Evolutionary conservation across 495 filamentous ascomycete genomes (phyloP).

Genomic region (Penicillium soppii): DNA sequence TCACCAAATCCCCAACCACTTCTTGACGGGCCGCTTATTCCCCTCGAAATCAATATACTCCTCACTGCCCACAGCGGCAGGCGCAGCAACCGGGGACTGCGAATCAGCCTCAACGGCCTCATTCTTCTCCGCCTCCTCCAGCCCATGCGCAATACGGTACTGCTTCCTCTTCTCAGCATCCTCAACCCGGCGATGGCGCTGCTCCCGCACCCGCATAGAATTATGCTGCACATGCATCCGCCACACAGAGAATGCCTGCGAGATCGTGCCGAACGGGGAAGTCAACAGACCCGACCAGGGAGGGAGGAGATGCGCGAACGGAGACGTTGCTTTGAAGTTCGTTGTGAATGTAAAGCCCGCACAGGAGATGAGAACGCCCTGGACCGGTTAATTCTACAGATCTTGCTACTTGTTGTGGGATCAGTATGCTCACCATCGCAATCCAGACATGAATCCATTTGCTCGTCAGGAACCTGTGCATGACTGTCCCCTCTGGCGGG

Average conservation of each 20-base stretch:
- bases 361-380: constrained; percentile 68
- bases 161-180: constrained; percentile 76
- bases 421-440: constrained; percentile 59
- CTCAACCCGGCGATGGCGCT: constrained; percentile 63
- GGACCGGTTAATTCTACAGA: neutral
- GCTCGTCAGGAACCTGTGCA: constrained; percentile 73
- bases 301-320: constrained; percentile 72
- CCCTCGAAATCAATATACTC: constrained; percentile 44
- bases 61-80: constrained; percentile 6
- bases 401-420: neutral
- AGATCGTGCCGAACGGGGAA: constrained; percentile 62
- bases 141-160: constrained; percentile 80
- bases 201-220: constrained; percentile 61
- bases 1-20: constrained; percentile 65
- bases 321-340: constrained; percentile 68
- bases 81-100: constrained; percentile 33
- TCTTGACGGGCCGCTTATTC: constrained; percentile 54
- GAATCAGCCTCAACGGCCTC: constrained; percentile 24
- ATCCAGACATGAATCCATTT: constrained; percentile 74
- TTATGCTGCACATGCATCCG: constrained; percentile 66
- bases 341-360: constrained; percentile 64
- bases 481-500: constrained; percentile 69
- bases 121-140: constrained; percentile 50
- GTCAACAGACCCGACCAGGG: constrained; percentile 54
- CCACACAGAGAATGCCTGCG: constrained; percentile 62